A percentile compares a stretch with the other conserved stretches of the same genome.
Conservation (phyloP, 257 asterid species). For the Solanum virginianum region DNA sequence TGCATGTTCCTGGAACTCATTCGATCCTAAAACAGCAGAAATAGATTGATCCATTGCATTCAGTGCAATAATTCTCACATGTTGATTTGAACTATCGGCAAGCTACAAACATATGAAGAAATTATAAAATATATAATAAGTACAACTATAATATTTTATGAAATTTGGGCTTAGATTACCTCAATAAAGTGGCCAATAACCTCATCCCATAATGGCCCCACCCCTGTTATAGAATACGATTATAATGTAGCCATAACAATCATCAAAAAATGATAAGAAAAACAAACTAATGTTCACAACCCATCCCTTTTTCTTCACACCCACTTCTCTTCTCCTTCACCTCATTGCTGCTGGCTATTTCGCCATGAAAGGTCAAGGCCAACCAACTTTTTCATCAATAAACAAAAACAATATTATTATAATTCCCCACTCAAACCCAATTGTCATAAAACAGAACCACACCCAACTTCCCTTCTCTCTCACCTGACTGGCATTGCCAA, state of each 20-base stretch:
- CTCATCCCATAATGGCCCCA: slow-evolving; percentile 89
- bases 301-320: neutral
- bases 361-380: neutral
- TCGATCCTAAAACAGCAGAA: slow-evolving; percentile 89
- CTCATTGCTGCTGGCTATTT: neutral
- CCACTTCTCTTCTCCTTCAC: neutral
- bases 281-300: neutral
- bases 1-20: slow-evolving; percentile 43
- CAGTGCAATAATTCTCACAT: slow-evolving; percentile 65
- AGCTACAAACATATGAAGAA: slow-evolving; percentile 45
- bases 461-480: neutral
- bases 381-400: neutral
- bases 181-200: slow-evolving; percentile 76
- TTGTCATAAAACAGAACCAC: neutral
- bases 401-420: neutral
- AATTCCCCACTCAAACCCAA: neutral
- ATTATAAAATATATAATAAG: neutral
- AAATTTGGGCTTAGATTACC: slow-evolving; percentile 31
- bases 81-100: slow-evolving; percentile 64
- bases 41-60: slow-evolving; percentile 90
- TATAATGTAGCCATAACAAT: neutral
- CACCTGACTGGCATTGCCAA: neutral
- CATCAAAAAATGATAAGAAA: neutral
- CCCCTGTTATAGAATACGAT: slow-evolving; percentile 45
- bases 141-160: neutral